Base-by-base conservation (phyloP, 306 rosid genomes). In the Potentilla sterilis region DNA sequence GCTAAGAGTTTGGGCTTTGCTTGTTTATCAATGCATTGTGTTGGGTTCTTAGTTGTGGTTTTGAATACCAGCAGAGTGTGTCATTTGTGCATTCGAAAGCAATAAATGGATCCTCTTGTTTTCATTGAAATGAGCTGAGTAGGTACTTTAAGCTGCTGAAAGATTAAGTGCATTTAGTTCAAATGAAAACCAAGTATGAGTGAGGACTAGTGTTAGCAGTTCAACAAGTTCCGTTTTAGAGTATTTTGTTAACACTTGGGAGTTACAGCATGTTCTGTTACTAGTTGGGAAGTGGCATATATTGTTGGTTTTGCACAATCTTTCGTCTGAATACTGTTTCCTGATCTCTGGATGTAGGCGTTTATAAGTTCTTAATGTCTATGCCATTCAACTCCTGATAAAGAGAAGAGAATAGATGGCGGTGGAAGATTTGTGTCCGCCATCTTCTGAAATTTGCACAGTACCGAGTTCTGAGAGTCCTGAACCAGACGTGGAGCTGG, bases 321-420 rank as follows among this genome's bases (percentile, higher is more conserved):
- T 54, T 54, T 54, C 1, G 32, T 2, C 28, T 66, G 10, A 15
- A 18, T 66, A 9, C 32, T 40, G 48, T 40, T 40, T 65, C 0
- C 14, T 40, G 16, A n/a, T 28, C 1, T 12, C 38, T 13, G 40
- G 66, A 9, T 61, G 66, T 13, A 61, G 66, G 40, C 4, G 6
- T 28, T 5, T 61, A 12, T 9, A 32, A 61, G 40, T 13, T 61
- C 7, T 61, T 61, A 12, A 19, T 61, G 19, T 61, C 18, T 61
- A 32, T 61, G 37, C 12, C 66, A 2, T 28, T 61, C 8, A 5
- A 16, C 19, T 61, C 9, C 19, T 61, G 40, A 13, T 34, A 6
- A 15, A 62, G 67, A 38, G 68, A 73, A 24, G 77, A 73, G 47
- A 58, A 32, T 18, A 48, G n/a, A 62, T 16, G 67, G 67, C 11